Percentiles rank a stretch among this genome's conserved stretches.
Conservation (phyloP, 2,329 filamentous ascomycete species). For the Colletotrichum tabaci region DNA sequence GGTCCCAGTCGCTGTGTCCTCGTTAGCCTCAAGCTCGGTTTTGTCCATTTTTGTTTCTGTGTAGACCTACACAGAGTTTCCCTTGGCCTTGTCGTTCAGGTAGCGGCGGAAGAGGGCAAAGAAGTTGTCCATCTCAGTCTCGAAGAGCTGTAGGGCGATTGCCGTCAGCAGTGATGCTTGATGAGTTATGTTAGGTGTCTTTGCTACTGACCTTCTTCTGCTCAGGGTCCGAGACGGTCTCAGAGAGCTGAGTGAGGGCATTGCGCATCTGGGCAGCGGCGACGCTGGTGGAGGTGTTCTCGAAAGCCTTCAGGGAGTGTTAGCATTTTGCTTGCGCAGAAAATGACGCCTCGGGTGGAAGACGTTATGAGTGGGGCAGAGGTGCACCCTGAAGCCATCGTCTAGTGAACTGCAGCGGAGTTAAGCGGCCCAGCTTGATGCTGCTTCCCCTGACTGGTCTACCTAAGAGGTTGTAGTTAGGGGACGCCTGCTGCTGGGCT, state of each 20-base stretch:
- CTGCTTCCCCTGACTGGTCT: not conserved
- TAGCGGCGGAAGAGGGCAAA: conserved; percentile 98
- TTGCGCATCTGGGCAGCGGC: conserved; percentile 99
- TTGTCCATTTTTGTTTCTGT: not conserved
- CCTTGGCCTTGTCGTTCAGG: conserved; percentile 99
- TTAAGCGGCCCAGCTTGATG: not conserved
- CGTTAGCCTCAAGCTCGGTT: conserved; percentile 43
- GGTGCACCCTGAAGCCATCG: conserved; percentile 3
- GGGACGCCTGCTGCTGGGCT: not conserved
- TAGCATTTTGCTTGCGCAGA: conserved; percentile 47
- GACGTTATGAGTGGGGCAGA: not conserved
- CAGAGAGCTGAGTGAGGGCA: conserved; percentile 90
- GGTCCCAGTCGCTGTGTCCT: conserved; percentile 86
- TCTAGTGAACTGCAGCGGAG: not conserved
- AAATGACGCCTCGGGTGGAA: not conserved
- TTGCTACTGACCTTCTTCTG: conserved; percentile 81
- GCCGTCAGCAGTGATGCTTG: conserved; percentile 25
- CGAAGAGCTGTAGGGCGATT: conserved; percentile 78
- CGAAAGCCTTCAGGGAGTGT: conserved; percentile 83
- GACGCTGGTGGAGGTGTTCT: conserved; percentile 98
- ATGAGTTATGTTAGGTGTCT: not conserved
- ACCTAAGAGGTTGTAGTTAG: not conserved
- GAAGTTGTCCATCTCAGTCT: conserved; percentile 99
- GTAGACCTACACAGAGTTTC: conserved; percentile 81
- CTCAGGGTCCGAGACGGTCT: conserved; percentile 87